Base-by-base conservation (phyloP, 2,329 filamentous ascomycete species). In the Penicillium paneum region DNA sequence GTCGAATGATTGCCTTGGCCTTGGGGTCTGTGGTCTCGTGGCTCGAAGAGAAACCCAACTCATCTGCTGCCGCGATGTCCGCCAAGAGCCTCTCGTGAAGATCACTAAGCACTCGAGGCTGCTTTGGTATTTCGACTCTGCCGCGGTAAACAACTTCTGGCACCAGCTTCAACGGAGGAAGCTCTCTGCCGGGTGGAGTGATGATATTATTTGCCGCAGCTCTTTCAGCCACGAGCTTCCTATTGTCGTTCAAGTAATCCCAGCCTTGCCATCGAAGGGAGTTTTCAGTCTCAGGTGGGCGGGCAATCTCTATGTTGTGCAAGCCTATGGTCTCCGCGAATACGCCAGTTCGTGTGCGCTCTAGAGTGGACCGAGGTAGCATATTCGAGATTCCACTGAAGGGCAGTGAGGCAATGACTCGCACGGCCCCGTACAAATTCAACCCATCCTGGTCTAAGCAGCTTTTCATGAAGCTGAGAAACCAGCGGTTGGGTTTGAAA, bases 391-490 rank as follows among this genome's bases (percentile, higher is more conserved):
- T 84, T 52, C 90, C 87, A 0, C 81, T 76, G 40, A 86, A 77
- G 1, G 82, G 79, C 3, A 86, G 66, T 86, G 91, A 92, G 36
- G 92, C 68, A 1, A 97, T 79, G 78, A 93, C 87, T 45, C 91
- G 85, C 3, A 96, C 86, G 17, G 86, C 81, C 3, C 93, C 93
- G 67, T 91, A 92, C 28, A 79, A 78, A 63, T 96, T 88, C 62
- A 95, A 83, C 0, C 87, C 77, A 0, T 77, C 72, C 46, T 83
- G 78, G 2, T 78, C 75, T 57, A 83, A 79, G 51, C 89, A 82
- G 47, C 81, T 40, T 73, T 76, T 62, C 86, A 76, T 64, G 47
- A 69, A 88, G 76, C 54, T 76, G 71, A 47, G 79, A 79, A 55
- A 88, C 69, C 61, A 84, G 85, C 31, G 82, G 71, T 66, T 86